Conservation (phyloP, 495 filamentous ascomycete species). For the Penicillium verhagenii region DNA sequence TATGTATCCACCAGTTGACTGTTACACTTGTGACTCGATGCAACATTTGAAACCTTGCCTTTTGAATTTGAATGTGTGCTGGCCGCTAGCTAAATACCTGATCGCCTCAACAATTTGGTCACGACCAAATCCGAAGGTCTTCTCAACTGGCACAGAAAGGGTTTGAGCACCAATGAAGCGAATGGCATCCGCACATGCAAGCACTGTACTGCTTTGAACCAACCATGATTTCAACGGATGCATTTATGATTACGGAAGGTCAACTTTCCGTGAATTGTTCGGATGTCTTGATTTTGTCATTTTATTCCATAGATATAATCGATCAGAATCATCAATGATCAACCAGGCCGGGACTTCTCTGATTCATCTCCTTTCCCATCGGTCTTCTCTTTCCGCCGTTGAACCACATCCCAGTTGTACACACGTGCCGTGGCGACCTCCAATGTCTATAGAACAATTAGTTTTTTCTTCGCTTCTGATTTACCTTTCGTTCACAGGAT, state of each 20-base stretch:
- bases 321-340: neutral
- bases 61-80: neutral
- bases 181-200: neutral
- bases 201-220: neutral
- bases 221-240: neutral
- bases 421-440: constrained; percentile 94
- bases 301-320: constrained; percentile 3
- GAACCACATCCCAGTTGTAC: constrained; percentile 98
- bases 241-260: neutral
- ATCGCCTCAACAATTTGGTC: neutral
- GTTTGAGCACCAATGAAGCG: neutral
- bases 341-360: constrained; percentile 16
- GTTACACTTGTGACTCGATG: too few relatives aligned
- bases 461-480: too few relatives aligned
- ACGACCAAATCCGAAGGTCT: neutral
- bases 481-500: too few relatives aligned
- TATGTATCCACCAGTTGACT: too few relatives aligned
- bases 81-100: neutral
- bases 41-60: neutral
- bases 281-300: neutral
- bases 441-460: constrained; percentile 64
- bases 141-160: neutral
- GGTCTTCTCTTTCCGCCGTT: constrained; percentile 86
- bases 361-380: constrained; percentile 54
- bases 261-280: neutral